Conservation (phyloP, 129 eudicot genomes). For the Kitagawia praeruptora region DNA sequence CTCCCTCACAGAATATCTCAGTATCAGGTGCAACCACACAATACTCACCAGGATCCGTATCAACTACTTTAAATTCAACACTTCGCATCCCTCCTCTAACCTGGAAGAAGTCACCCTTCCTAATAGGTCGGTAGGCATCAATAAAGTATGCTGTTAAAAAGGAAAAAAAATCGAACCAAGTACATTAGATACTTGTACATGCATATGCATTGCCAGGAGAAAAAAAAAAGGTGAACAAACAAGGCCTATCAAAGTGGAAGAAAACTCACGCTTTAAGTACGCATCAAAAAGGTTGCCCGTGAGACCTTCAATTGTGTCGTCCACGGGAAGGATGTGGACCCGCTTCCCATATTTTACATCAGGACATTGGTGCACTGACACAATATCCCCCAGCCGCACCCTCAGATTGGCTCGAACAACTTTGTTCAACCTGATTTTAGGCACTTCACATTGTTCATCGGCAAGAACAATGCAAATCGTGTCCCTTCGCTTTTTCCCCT, state of each 20-base stretch:
- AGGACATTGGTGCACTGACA: slow-evolving; percentile 77
- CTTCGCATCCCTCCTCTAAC: slow-evolving; percentile 84
- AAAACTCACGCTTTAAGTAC: slow-evolving; percentile 56
- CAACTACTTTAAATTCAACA: slow-evolving; percentile 72
- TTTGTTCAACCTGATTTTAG: slow-evolving; percentile 67
- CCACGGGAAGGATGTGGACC: slow-evolving; percentile 65
- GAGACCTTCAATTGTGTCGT: slow-evolving; percentile 77
- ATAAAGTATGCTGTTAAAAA: slow-evolving; percentile 53
- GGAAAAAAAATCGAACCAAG: background rate
- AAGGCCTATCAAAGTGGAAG: background rate
- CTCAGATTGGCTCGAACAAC: slow-evolving; percentile 64
- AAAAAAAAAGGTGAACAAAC: background rate
- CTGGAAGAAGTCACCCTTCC: slow-evolving; percentile 71
- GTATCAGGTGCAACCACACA: slow-evolving; percentile 89
- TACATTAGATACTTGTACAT: background rate
- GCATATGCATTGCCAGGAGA: background rate
- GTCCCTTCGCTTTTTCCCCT: slow-evolving; percentile 39
- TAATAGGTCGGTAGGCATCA: slow-evolving; percentile 70
- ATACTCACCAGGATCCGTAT: slow-evolving; percentile 73
- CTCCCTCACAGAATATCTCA: slow-evolving; percentile 79
- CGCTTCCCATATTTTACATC: slow-evolving; percentile 81
- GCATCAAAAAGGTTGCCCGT: slow-evolving; percentile 77
- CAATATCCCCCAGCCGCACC: slow-evolving; percentile 75
- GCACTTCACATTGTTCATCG: slow-evolving; percentile 53
- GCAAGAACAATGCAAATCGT: slow-evolving; percentile 26